Base-by-base conservation (phyloP, 179 eudicot genomes). In the Silene vulgaris region DNA sequence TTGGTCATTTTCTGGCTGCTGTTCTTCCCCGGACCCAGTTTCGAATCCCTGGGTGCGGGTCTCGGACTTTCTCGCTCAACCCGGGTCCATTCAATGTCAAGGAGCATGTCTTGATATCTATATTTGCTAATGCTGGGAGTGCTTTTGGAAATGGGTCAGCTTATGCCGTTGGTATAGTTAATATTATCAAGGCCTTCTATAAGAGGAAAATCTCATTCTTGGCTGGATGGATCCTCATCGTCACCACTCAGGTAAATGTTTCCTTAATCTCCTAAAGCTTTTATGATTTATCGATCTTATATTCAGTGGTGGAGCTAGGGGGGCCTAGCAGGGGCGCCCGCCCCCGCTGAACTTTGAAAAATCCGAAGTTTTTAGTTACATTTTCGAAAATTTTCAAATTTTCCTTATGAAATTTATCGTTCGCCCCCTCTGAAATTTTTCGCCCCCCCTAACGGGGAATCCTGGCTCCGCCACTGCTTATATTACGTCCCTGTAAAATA, bases 81-180 rank as follows among this genome's bases (percentile, higher is more conserved):
- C 97, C 97, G 21, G 91, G 97, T 8, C 97, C 96, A 69, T 92
- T 92, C 79, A 92, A 92, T 76, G 88, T 89, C 80, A 92, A 92
- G 81, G 96, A 92, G 83, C 97, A 92, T 64, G 97, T 92, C 11
- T 85, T 90, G 59, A 90, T 92, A 1, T 84, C 94, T 0, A 87
- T 92, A 8, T 92, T 92, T 78, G 97, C 92, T 35, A 92, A 92
- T 78, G 97, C 97, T 32, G 97, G 96, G 2, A 82, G 87, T 73
- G 96, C 97, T 32, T 92, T 92, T 71, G 97, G 96, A 5, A 84
- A 71, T 69, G 97, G 97, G 11, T 82, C 91, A 1, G 92, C 97
- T 70, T 90, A 92, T 78, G 97, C 96, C 2, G 97, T 90, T 57
- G 80, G 85, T 6, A 92, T 92, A 77, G 88, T 92, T 16, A 81